A percentile compares a stretch with the other conserved stretches of the same genome.
Evolutionary conservation across 2,329 filamentous ascomycete species (phyloP).

Genomic region (Beauveria sp.): DNA sequence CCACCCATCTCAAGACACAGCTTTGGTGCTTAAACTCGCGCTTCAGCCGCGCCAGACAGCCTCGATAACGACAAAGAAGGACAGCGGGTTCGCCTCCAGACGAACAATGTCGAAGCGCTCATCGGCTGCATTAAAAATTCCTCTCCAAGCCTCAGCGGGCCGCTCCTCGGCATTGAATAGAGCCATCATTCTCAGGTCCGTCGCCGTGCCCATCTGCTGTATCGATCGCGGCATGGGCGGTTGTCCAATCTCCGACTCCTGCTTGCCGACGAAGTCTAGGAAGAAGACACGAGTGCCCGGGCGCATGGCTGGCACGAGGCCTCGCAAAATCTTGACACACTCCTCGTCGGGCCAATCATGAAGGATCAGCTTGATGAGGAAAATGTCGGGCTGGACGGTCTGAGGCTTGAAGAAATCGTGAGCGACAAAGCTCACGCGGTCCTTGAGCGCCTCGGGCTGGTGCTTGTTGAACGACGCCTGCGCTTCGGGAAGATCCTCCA

Average conservation of each 20-base stretch:
- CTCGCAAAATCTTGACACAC: slow-evolving; percentile 30
- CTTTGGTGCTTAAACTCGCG: no score
- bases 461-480: slow-evolving; percentile 27
- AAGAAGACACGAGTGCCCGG: slow-evolving; percentile 33
- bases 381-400: slow-evolving; percentile 36
- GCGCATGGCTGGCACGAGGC: slow-evolving; percentile 36
- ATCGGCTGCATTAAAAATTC: slow-evolving; percentile 37
- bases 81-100: slow-evolving; percentile 27
- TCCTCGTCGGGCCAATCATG: slow-evolving; percentile 48
- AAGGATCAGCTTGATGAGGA: slow-evolving; percentile 45
- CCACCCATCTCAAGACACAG: no score
- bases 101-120: slow-evolving; percentile 34
- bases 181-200: slow-evolving; percentile 43
- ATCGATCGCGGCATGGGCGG: slow-evolving; percentile 27
- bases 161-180: slow-evolving; percentile 42
- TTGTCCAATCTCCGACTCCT: slow-evolving; percentile 18
- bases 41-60: slow-evolving; percentile 26
- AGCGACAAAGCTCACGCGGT: slow-evolving; percentile 27
- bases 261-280: slow-evolving; percentile 31
- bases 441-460: slow-evolving; percentile 24
- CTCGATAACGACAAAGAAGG: slow-evolving; percentile 30
- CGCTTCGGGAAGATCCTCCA: slow-evolving; percentile 37
- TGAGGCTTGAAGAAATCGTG: slow-evolving; percentile 34
- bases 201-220: slow-evolving; percentile 31
- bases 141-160: slow-evolving; percentile 36